Evolutionary conservation across 495 filamentous ascomycete genomes (phyloP), one percentile per base, ranked within the genome.

Genomic region (Penicillium diatomitis): DNA sequence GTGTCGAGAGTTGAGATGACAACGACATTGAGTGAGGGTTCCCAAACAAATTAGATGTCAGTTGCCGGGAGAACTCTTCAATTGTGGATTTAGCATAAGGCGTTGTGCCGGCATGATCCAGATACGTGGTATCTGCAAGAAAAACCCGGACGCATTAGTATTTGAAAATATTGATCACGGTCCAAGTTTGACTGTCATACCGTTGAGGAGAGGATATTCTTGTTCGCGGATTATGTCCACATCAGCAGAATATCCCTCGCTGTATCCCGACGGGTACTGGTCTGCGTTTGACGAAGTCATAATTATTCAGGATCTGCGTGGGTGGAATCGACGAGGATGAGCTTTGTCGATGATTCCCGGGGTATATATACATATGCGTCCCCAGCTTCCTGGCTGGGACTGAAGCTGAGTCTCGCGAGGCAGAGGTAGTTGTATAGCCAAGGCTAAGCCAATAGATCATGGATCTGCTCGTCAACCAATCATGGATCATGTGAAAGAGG

Each of bases 41-140:
- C 8, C 91, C 91, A 59, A 87, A 88, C 3, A 96, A 71, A 66
- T 84, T 86, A 2, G 80, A 72, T 8, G 80, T 84, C 72, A 96
- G 84, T 48, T 92, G 85, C 3, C 65, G 59, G 7, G 83, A 80
- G 65, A 90, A 95, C 7, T 72, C 72, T 46, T 92, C 84, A 51
- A 96, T 84, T 32, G 89, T 70, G 31, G 88, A 91, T 58, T 85
- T 90, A 28, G 87, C 68, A 63, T 88, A 91, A 2, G 82, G 70
- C 0, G 91, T 92, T 8, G 88, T 88, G 20, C 88, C 90, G 2
- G 90, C 91, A 82, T 97, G 90, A 56, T 97, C 91, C 29, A 96
- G 83, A 61, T 96, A 97, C 44, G 85, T 78, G 6, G 80, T 77
- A 47, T 76, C 88, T 92, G 52, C 27, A 39, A 20, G 20, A 20